Conservation (phyloP, 176 grass and related monocot species). For the Oryza rufipogon region DNA sequence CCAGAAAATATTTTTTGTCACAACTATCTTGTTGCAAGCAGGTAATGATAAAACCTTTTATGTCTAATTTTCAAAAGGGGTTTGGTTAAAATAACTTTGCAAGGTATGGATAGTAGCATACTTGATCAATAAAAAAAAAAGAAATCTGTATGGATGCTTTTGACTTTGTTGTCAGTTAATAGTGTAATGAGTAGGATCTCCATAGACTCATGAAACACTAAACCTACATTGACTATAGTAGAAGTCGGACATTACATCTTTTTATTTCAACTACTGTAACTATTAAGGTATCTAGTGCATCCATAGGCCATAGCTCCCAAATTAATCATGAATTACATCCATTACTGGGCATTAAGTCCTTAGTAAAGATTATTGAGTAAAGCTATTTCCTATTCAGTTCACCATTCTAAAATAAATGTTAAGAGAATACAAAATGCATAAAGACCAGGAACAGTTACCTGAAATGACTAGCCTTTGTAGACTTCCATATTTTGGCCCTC, state of each 20-base stretch:
- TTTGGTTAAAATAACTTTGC: too few species aligned
- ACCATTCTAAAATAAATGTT: background rate
- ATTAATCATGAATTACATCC: background rate
- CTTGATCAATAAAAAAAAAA: too few species aligned
- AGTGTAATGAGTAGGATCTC: background rate
- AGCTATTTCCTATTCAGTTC: background rate
- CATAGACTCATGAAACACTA: background rate
- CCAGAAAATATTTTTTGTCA: too few species aligned
- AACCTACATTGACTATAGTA: background rate
- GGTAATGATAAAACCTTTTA: too few species aligned
- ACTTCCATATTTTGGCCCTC: background rate
- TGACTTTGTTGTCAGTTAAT: constrained; percentile 2
- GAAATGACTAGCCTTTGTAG: constrained; percentile 1
- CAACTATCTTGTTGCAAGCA: too few species aligned
- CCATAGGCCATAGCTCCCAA: background rate
- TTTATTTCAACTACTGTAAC: background rate
- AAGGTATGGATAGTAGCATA: too few species aligned
- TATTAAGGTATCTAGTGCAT: background rate
- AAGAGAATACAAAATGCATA: background rate
- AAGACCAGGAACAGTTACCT: constrained; percentile 19
- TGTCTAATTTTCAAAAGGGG: too few species aligned
- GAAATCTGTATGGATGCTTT: background rate
- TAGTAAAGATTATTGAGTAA: background rate
- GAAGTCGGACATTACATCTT: background rate
- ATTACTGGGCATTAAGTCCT: background rate